phyloP scores from a whole-genome alignment of 2,329 filamentous ascomycete species.

The Diplocarpon rosae region DNA sequence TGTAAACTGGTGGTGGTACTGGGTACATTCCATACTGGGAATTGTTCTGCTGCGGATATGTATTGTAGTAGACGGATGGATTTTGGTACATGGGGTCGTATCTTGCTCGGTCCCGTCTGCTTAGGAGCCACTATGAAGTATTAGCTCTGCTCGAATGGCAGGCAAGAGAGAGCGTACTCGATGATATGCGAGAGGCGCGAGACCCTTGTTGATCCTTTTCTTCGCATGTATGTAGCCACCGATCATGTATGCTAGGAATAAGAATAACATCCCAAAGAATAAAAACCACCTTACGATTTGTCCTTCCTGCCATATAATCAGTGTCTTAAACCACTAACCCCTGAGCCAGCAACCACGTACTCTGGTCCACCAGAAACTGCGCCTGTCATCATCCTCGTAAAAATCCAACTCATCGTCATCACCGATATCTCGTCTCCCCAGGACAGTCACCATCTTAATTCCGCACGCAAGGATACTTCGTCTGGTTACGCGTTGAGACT shows the following conservation, averaged over 20 bases:
- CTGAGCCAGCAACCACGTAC: slow-evolving; percentile 19
- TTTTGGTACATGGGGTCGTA: slow-evolving; percentile 36
- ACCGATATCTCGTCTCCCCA: slow-evolving; percentile 10
- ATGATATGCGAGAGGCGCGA: slow-evolving; percentile 58
- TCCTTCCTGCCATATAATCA: slow-evolving; percentile 17
- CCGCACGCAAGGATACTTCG: neutral
- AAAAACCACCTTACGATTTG: slow-evolving; percentile 56
- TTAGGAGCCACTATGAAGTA: slow-evolving; percentile 24
- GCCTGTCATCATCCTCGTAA: slow-evolving; percentile 18
- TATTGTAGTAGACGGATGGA: slow-evolving; percentile 31
- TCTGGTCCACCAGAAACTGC: slow-evolving; percentile 32
- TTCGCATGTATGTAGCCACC: slow-evolving; percentile 62
- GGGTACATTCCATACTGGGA: slow-evolving; percentile 37
- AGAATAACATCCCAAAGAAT: slow-evolving; percentile 47
- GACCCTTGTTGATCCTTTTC: slow-evolving; percentile 51
- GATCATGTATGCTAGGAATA: slow-evolving; percentile 51
- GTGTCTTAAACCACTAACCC: neutral
- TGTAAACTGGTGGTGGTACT: slow-evolving; percentile 46
- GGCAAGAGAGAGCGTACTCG: slow-evolving; percentile 36
- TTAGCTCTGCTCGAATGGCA: slow-evolving; percentile 10
- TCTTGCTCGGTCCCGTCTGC: slow-evolving; percentile 20
- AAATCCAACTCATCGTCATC: slow-evolving; percentile 11
- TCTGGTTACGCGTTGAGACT: neutral
- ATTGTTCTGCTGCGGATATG: slow-evolving; percentile 28
- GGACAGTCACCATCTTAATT: slow-evolving; percentile 9